These are phyloP conservation scores for Sclerospora graminicola DNA, from an alignment of 352 stramenopile genomes.

Conservation along the genomic window DNA sequence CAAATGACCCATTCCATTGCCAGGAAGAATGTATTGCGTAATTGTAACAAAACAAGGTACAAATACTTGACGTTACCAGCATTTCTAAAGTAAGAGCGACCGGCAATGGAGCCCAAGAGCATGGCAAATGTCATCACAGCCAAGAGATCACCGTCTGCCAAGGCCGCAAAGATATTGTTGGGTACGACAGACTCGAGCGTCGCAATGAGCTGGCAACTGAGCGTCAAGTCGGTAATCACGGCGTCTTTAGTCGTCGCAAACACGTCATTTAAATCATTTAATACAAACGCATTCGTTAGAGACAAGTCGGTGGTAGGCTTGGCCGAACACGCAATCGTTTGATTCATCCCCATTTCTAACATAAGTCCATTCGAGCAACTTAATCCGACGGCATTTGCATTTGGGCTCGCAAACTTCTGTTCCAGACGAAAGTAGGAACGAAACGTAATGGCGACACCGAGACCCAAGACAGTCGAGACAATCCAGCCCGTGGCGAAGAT, in stretches of 20 bases:
- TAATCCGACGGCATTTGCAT: slow-evolving; percentile 33
- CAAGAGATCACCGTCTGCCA: slow-evolving; percentile 41
- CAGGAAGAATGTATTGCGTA: slow-evolving; percentile 65
- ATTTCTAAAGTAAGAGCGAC: slow-evolving; percentile 49
- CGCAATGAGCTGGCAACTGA: slow-evolving; percentile 52
- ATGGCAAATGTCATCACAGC: slow-evolving; percentile 66
- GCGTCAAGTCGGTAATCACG: slow-evolving; percentile 29
- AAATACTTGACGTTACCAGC: slow-evolving; percentile 50
- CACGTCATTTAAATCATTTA: slow-evolving; percentile 38
- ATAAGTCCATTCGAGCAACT: slow-evolving; percentile 36
- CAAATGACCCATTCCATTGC: slow-evolving; percentile 61
- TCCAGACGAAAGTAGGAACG: slow-evolving; percentile 39
- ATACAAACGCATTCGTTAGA: slow-evolving; percentile 24
- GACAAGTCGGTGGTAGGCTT: slow-evolving; percentile 16
- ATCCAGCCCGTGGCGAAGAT: slow-evolving; percentile 56
- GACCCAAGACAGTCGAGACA: slow-evolving; percentile 32
- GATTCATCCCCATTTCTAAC: slow-evolving; percentile 21
- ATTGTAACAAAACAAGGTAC: slow-evolving; percentile 52
- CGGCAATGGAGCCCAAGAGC: slow-evolving; percentile 46
- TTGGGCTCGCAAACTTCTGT: slow-evolving; percentile 5
- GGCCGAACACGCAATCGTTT: slow-evolving; percentile 18
- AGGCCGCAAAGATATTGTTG: slow-evolving; percentile 45
- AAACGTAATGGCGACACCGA: slow-evolving; percentile 46
- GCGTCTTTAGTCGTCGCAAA: slow-evolving; percentile 34
- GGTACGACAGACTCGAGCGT: slow-evolving; percentile 52